phyloP scores from a whole-genome alignment of 1,139 yeast genomes.

The Candida sojae region DNA sequence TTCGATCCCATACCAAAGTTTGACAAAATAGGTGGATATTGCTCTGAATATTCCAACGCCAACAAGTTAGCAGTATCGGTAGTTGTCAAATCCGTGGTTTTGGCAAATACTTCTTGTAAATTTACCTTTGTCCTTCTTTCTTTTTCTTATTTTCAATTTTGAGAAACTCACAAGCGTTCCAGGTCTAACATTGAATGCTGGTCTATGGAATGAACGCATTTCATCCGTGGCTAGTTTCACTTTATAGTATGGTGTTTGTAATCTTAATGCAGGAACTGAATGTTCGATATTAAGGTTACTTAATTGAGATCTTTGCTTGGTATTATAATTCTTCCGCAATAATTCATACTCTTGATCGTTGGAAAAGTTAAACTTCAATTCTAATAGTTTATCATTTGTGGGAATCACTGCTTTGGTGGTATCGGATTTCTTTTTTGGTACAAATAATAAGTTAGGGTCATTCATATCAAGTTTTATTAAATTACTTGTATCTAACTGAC shows the following conservation, averaged over 20 bases:
- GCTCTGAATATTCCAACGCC: conserved; percentile 88
- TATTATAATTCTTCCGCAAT: conserved; percentile 81
- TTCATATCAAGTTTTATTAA: conserved; percentile 72
- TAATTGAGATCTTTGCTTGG: conserved; percentile 89
- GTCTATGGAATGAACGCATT: conserved; percentile 79
- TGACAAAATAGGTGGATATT: conserved; percentile 78
- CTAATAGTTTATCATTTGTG: conserved; percentile 47
- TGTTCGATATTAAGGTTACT: conserved; percentile 92
- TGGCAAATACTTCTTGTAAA: conserved; percentile 71
- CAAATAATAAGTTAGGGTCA: conserved; percentile 76
- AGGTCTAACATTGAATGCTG: conserved; percentile 72
- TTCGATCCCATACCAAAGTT: conserved; percentile 97
- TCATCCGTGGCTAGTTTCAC: conserved; percentile 72
- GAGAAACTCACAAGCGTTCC: conserved; percentile 77
- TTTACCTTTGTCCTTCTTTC: conserved; percentile 87
- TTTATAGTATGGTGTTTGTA: conserved; percentile 91
- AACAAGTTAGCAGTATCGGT: conserved; percentile 82
- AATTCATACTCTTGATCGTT: conserved; percentile 86
- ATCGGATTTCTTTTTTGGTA: conserved; percentile 38
- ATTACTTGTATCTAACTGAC: conserved; percentile 50
- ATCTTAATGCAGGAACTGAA: conserved; percentile 79
- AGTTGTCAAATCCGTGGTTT: conserved; percentile 73
- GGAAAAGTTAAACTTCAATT: conserved; percentile 71
- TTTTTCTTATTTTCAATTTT: conserved; percentile 76
- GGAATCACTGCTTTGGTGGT: conserved; percentile 46